Base-by-base conservation (phyloP, 2,329 filamentous ascomycete species). In the Lomentospora prolificans region DNA sequence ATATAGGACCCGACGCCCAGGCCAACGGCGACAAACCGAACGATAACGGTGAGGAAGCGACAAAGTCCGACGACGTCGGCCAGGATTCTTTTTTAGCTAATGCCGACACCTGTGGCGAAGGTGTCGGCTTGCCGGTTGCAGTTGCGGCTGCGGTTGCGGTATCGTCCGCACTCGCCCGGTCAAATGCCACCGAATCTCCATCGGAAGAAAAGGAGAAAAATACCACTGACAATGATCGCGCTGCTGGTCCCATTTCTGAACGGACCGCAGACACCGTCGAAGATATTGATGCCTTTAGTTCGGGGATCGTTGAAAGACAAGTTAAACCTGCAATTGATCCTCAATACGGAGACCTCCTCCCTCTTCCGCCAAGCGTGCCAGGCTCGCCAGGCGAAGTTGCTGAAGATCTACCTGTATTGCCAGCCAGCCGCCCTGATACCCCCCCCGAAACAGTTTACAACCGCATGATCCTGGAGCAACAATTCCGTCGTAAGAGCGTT, bases 71-170 rank as follows among this genome's bases (percentile, higher is more conserved):
- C 44, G 67, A 68, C 51, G 55, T 60, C 44, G 58, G 59, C 59
- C 71, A 72, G 68, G 69, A 77, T 72, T 81, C 81, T 85, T 85
- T 85, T 84, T 84, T 85, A 85, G 82, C 71, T 85, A 81, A 79
- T 76, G 79, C 82, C 81, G 81, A 74, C 78, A 85, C 77, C 77
- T 75, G 79, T 81, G 81, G 81, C 81, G 79, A 78, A 75, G 81
- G 81, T 85, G 82, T 73, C 81, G 82, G 82, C 78, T 67, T 79
- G 70, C 75, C 73, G 72, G 53, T 28, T 46, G 41, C 39, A 36
- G 51, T 46, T 51, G 75, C 75, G 69, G 74, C 72, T 66, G 75
- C 70, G 60, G 70, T 69, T 64, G 71, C 69, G 58, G 61, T 70
- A 61, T 65, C 69, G 64, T 67, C 70, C 63, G 65, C 69, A 63